Base-by-base conservation (phyloP, 495 filamentous ascomycete species). In the Neurospora tetrasperma region DNA sequence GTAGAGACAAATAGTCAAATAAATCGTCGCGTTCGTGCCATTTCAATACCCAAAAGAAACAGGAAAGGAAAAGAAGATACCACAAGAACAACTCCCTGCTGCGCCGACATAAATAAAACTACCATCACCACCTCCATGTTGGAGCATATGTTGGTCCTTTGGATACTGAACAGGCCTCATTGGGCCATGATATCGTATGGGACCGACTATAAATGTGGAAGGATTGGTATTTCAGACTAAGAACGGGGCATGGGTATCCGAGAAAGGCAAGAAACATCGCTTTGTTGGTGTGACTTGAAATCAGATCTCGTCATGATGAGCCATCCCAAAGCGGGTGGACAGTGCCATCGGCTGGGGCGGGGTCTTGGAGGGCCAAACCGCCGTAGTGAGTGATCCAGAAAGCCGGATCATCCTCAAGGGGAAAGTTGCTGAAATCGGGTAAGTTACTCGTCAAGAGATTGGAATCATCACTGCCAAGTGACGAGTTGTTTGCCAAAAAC, bases 401-500 rank as follows among this genome's bases (percentile, higher is more conserved):
- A 1, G 76, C 73, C 42, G 77, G 74, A 38, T 83, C 81, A 31
- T 83, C 79, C 9, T 83, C 81, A 5, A 80, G 74, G 9, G 76
- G 69, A 48, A 78, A 77, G 66, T 71, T 74, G 69, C 42, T 72
- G 71, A 74, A 78, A 18, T 66, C 75, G 35, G 76, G 48, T 7
- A 74, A 54, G 70, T 27, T 71, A 44, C 68, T 66, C 68, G 76
- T 35, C 41, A 79, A 72, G 41, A 82, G 76, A 5, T 78, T 80
- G 10, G 81, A 76, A 48, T 81, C 79, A 14, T 81, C 77, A 35
- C 79, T 80, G 38, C 81, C 75, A 31, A 82, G 76, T 0, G 84
- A 79, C 6, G 82, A 73, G 16, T 80, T 75, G 6, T 76, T 79
- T 18, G 79, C 77, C 70, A 85, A 74, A 71, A 83, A 82, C 73